Base-by-base conservation (phyloP, 305 asterid genomes). In the Rubia peregrina region DNA sequence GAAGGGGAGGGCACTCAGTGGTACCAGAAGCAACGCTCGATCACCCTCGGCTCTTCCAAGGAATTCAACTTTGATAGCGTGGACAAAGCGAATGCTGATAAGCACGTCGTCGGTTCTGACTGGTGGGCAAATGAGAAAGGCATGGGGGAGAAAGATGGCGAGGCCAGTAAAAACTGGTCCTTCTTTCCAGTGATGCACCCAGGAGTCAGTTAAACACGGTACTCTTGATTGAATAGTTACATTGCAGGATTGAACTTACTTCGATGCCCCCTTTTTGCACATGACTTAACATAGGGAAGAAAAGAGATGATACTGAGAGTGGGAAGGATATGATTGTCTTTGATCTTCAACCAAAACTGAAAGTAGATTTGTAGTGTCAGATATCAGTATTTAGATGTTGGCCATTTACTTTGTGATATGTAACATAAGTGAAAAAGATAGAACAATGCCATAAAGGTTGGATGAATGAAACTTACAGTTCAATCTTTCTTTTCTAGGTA, bases 61-160 rank as follows among this genome's bases (percentile, higher is more conserved):
- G 99, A 94, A 68, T 91, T 91, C 67, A 88, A 89, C 80, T 91
- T 94, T 38, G 90, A 87, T 77, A 88, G 83, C 30, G 78, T 85
- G 9, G 92, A 88, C 26, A 92, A 85, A 57, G 84, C 77, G 55
- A 80, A 73, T 61, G 55, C 81, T 6, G 88, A 82, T 10, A 85
- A 80, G 71, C 79, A 86, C 9, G 75, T 71, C 56, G 73, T 82
- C n/a, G 81, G 80, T 19, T 77, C 96, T 1, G 90, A 84, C 48
- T 92, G 97, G 98, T 92, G 97, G 98, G 93, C 85, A 30, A 88
- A 89, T 21, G 95, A 90, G 83, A 84, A 85, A 79, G 90, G 77
- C 65, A 70, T 77, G 49, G 79, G 84, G 21, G 85, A 83, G 75
- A 51, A 17, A 17, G 86, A 83, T 6, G 81, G 71, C 24, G 80